A percentile compares a stretch with the other conserved stretches of the same genome.
Conservation (phyloP, 495 filamentous ascomycete genomes). For the Aspergillus sclerotiicarbonarius region DNA sequence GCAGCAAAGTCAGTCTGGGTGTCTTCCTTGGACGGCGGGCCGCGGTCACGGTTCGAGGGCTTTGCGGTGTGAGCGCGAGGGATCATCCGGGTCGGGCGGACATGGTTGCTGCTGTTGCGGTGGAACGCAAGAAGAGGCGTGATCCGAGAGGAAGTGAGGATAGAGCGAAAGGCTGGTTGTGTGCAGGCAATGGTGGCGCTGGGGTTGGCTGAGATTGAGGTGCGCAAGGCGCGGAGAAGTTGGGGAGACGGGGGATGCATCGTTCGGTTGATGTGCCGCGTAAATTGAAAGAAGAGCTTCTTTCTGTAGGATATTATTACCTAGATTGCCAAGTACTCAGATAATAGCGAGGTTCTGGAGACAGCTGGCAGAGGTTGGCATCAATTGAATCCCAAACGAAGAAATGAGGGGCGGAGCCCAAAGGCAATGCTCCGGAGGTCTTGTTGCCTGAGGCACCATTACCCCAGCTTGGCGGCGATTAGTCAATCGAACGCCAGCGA, state of each 20-base stretch:
- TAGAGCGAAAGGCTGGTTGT: constrained; percentile 14
- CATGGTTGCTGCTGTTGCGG: constrained; percentile 30
- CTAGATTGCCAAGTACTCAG: too few relatives aligned
- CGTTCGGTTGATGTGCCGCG: neutral
- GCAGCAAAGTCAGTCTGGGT: constrained; percentile 72
- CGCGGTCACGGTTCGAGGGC: constrained; percentile 52
- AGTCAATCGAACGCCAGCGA: too few relatives aligned
- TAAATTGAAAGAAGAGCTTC: neutral
- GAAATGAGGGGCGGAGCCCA: too few relatives aligned
- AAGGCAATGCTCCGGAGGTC: too few relatives aligned
- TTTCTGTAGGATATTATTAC: too few relatives aligned
- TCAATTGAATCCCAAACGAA: too few relatives aligned
- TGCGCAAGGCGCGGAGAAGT: constrained; percentile 44
- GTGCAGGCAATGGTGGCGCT: constrained; percentile 16
- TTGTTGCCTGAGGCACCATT: too few relatives aligned
- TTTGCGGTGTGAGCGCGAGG: constrained; percentile 40
- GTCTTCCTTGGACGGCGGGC: constrained; percentile 56
- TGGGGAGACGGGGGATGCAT: constrained; percentile 48
- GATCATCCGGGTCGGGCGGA: constrained; percentile 37
- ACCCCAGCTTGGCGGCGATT: neutral
- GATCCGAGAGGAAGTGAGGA: constrained; percentile 10
- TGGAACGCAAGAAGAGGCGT: constrained; percentile 11
- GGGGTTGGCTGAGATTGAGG: constrained; percentile 23
- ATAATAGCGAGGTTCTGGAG: too few relatives aligned
- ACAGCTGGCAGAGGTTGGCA: too few relatives aligned